Conservation (phyloP, 208 protist genomes). For the Paratrypanosoma confusum region DNA sequence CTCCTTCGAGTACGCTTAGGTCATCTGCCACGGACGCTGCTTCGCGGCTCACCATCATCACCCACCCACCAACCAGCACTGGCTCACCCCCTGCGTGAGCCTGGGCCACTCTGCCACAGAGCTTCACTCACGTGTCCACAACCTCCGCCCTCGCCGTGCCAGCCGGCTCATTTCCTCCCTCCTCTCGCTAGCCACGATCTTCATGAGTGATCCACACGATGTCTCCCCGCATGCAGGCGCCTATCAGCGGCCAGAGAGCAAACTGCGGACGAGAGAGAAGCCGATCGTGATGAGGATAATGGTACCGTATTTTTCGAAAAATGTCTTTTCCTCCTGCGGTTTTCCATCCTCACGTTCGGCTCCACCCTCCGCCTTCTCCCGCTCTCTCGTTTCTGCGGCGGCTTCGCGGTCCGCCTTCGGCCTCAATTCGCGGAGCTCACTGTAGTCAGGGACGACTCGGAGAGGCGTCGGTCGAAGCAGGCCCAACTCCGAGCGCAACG, state of each 20-base stretch:
- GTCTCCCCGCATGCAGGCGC: too few species aligned
- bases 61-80: too few species aligned
- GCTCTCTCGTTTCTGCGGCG: not conserved
- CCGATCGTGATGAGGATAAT: conserved; percentile 56
- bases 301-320: conserved; percentile 87
- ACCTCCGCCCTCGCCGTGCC: too few species aligned
- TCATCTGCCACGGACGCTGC: too few species aligned
- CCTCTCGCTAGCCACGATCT: too few species aligned
- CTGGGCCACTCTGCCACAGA: too few species aligned
- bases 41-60: too few species aligned
- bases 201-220: too few species aligned
- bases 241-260: not conserved
- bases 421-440: conserved; percentile 36
- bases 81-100: too few species aligned
- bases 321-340: conserved; percentile 29
- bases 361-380: conserved; percentile 1
- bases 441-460: conserved; percentile 48
- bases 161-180: too few species aligned
- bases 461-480: conserved; percentile 26
- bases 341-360: conserved; percentile 14
- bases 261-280: conserved; percentile 34
- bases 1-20: too few species aligned
- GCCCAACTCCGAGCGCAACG: conserved; percentile 23
- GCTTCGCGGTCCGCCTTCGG: conserved; percentile 3
- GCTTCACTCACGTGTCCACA: too few species aligned